Percentiles rank a stretch among this genome's conserved stretches.
Evolutionary conservation across 345 rosid species (phyloP).

Genomic region (Aquilaria malaccensis): DNA sequence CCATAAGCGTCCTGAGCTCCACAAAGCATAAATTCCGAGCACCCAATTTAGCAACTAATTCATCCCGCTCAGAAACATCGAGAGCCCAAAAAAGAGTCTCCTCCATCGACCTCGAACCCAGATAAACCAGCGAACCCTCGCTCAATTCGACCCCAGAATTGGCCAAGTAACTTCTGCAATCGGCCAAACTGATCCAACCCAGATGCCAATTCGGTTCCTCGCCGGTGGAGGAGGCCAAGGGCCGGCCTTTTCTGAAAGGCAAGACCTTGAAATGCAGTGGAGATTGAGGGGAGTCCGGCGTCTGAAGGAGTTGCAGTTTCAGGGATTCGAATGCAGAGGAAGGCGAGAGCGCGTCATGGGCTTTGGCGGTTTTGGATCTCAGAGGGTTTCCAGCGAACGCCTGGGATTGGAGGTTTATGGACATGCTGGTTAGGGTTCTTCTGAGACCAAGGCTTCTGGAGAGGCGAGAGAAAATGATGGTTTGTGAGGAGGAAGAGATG

Average conservation of each 20-base stretch:
- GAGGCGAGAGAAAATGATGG: constrained; percentile 18
- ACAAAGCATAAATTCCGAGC: constrained; percentile 52
- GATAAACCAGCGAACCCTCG: constrained; percentile 55
- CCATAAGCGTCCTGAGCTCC: constrained; percentile 88
- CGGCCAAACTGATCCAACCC: constrained; percentile 69
- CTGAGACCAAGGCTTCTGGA: constrained; percentile 17
- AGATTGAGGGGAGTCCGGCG: constrained; percentile 17
- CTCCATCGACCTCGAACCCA: constrained; percentile 60
- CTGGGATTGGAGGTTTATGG: constrained; percentile 48
- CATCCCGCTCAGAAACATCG: constrained; percentile 43
- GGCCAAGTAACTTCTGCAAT: constrained; percentile 39
- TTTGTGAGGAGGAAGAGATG: constrained; percentile 14
- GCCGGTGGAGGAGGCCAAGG: constrained; percentile 54
- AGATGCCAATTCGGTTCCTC: constrained; percentile 60
- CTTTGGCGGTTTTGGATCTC: constrained; percentile 48
- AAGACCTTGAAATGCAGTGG: constrained; percentile 57
- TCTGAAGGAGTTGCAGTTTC: constrained; percentile 25
- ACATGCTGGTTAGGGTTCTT: constrained; percentile 38
- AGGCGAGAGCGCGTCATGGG: constrained; percentile 52
- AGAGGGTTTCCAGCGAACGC: constrained; percentile 86
- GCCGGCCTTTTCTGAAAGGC: constrained; percentile 76
- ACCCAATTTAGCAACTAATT: constrained; percentile 37
- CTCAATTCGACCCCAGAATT: constrained; percentile 43
- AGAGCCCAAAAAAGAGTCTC: constrained; percentile 78
- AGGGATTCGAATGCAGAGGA: constrained; percentile 60